Base-by-base conservation (phyloP, 2,329 filamentous ascomycete genomes). In the Ceratocystis papillata region DNA sequence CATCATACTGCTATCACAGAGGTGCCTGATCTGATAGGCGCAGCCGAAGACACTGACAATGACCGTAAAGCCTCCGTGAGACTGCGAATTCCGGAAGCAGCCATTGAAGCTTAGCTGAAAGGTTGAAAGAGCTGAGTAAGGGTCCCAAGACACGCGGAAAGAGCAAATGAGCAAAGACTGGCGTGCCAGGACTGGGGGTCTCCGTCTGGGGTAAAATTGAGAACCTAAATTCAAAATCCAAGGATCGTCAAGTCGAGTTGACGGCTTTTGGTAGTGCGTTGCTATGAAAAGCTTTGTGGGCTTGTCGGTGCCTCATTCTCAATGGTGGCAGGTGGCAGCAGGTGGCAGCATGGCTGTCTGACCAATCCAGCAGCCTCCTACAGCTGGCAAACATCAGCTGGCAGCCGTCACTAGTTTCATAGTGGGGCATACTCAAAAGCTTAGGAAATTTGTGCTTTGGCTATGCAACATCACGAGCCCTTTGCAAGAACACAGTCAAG, bases 1-100 rank as follows among this genome's bases (percentile, higher is more conserved):
- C 28, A 59, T 10, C 25, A 17, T 33, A 61, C 33, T 10, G n/a
- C 41, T 60, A 61, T 45, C n/a, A 10, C n/a, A 12, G 41, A 30
- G 25, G 22, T n/a, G n/a, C 33, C 2, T 6, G 30, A 17, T 64
- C 30, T 57, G 44, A 30, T 59, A 30, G 63, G 63, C 15, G 10
- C 44, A 30, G 22, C 25, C 45, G 25, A 50, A 12, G 55, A 22
- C n/a, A 65, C 64, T 12, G 64, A 48, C 69, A 84, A 72, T 65
- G 77, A 73, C 70, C 74, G 77, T 75, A 84, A 78, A 69, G 80
- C 81, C 78, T 83, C 81, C 48, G 72, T 74, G 72, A 83, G 79
- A 71, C 79, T 77, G 69, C 77, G 78, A 70, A 78, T 74, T 69
- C 80, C 77, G 71, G 77, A 80, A 65, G 75, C 76, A 67, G 80